Evolutionary conservation across 2,329 filamentous ascomycete genomes (phyloP).

Genomic region (Penicillium freii): DNA sequence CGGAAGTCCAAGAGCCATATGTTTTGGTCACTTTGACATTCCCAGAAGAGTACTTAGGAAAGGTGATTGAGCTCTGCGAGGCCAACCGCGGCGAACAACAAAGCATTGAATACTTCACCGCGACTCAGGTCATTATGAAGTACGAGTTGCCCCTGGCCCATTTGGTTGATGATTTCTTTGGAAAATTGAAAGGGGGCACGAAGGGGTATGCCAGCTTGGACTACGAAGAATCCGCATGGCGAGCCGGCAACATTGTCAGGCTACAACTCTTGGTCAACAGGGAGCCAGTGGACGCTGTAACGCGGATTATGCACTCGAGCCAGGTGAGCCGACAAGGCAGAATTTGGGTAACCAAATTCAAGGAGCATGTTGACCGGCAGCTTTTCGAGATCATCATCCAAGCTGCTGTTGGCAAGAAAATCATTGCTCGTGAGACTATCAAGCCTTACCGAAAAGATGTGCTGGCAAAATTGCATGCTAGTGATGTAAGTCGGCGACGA

Average conservation of each 20-base stretch:
- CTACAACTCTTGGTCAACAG: conserved; percentile 93
- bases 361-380: conserved; percentile 91
- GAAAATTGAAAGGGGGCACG: conserved; percentile 87
- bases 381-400: conserved; percentile 98
- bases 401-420: conserved; percentile 74
- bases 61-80: conserved; percentile 93
- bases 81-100: conserved; percentile 82
- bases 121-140: conserved; percentile 89
- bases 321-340: conserved; percentile 79
- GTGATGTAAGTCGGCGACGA: conserved; percentile 74
- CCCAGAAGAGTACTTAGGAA: conserved; percentile 89
- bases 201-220: conserved; percentile 96
- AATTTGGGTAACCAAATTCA: conserved; percentile 92
- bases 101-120: conserved; percentile 85
- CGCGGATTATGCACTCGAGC: conserved; percentile 79
- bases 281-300: conserved; percentile 86
- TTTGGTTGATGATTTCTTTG: conserved; percentile 94
- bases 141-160: conserved; percentile 87
- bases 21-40: conserved; percentile 83
- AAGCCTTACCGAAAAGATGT: conserved; percentile 98
- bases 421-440: conserved; percentile 89
- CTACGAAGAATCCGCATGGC: conserved; percentile 93
- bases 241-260: conserved; percentile 75
- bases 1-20: conserved; percentile 68
- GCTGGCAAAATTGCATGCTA: conserved; percentile 85